Evolutionary conservation across 2,329 filamentous ascomycete species (phyloP), one percentile per base, ranked within the genome.

Genomic region (Alternaria gansuensis): DNA sequence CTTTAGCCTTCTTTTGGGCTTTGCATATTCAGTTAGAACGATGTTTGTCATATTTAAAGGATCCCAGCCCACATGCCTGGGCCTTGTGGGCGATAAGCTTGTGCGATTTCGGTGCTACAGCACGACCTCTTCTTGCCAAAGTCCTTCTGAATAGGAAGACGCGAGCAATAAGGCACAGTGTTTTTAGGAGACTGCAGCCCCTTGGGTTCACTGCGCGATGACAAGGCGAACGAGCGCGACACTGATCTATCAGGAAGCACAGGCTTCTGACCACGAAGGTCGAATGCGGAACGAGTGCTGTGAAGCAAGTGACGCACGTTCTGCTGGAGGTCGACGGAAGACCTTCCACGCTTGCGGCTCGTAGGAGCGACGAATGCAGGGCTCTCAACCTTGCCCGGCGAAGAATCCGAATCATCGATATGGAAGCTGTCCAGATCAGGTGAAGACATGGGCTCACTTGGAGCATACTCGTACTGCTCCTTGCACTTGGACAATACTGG

Each of bases 61-160:
- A 90, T 86, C 54, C 84, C 85, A 59, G 85, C 81, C 88, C 88
- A 90, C 86, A 90, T 89, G 51, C 87, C 87, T 37, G 85, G 84
- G 34, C 85, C 86, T 82, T 76, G 45, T 77, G 84, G 59, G 81
- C 82, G 77, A 69, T 83, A 83, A 39, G 79, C 76, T 59, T 78
- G 80, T 21, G 81, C 79, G 54, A 82, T 85, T 74, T 89, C 87
- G 13, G 84, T 80, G 43, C 87, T 84, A 77, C 87, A 90, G 79
- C 88, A 90, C 36, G 89, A 82, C 67, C 88, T 84, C 79, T 91
- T 91, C 62, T 85, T 81, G 65, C 83, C 81, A 64, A 82, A 82
- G 44, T 79, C 76, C 54, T 77, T 79, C 60, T 82, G 78, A 31
- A 83, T 69, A 68, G 80, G 54, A 79, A 79, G 55, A 76, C 81